Evolutionary conservation across 148 eudicot genomes (phyloP).

Genomic region (Rhododendron griersonianum): DNA sequence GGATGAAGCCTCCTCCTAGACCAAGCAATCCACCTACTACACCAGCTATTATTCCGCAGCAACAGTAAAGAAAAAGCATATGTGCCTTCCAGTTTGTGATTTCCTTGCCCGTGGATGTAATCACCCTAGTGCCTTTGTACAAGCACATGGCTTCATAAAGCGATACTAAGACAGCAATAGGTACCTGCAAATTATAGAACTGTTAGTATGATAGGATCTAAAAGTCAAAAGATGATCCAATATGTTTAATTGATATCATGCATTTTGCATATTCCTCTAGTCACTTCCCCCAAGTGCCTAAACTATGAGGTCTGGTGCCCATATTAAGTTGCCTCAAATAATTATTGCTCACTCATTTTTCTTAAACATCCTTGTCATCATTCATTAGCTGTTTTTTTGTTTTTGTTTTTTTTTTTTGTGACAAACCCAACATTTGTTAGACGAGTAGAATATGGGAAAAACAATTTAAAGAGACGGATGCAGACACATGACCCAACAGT

Average conservation of each 20-base stretch:
- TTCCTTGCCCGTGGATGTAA: constrained; percentile 50
- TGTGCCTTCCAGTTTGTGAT: constrained; percentile 30
- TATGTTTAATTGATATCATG: background rate
- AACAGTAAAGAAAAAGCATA: constrained; percentile 38
- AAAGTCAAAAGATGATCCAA: background rate
- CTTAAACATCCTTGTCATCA: background rate
- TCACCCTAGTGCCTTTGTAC: constrained; percentile 45
- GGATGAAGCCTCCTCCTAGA: constrained; percentile 60
- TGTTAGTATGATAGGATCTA: background rate
- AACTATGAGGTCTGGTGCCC: background rate
- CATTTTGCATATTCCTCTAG: background rate
- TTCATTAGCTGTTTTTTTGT: background rate
- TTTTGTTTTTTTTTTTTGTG: background rate
- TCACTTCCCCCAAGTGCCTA: background rate
- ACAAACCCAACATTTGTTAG: background rate
- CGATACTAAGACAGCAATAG: constrained; percentile 40
- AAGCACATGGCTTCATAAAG: constrained; percentile 38
- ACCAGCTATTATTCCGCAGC: constrained; percentile 45
- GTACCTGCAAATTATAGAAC: constrained; percentile 22
- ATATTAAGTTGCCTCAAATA: background rate
- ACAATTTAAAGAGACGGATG: background rate
- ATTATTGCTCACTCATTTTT: background rate
- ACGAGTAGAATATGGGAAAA: background rate
- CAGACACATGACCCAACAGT: background rate
- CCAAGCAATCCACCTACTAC: constrained; percentile 63